These are phyloP conservation scores for Udeniomyces megalosporus DNA, from an alignment of 768 basidiomycete species.

Conservation along the genomic window DNA sequence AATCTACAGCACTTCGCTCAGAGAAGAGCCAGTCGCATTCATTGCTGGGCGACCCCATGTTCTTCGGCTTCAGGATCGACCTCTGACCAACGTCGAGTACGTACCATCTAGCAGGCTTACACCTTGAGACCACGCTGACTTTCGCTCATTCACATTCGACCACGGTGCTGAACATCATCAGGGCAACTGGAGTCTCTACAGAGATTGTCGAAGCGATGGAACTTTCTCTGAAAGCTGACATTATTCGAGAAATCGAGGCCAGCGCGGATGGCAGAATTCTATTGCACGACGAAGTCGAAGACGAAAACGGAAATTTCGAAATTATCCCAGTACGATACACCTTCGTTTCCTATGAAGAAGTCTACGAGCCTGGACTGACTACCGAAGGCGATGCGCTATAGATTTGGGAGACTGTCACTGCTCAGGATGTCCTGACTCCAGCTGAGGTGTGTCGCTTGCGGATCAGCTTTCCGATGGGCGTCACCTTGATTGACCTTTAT, in stretches of 20 bases:
- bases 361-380: too few species aligned
- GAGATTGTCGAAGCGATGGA: slow-evolving; percentile 86
- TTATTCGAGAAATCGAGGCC: slow-evolving; percentile 59
- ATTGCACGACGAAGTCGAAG: slow-evolving; percentile 90
- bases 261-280: slow-evolving; percentile 57
- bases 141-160: background rate
- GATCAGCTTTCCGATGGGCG: too few species aligned
- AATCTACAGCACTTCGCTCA: slow-evolving; percentile 85
- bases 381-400: too few species aligned
- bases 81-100: slow-evolving; percentile 88
- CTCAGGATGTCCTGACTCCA: slow-evolving; percentile 29
- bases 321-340: slow-evolving; percentile 46
- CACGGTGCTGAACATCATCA: too few species aligned
- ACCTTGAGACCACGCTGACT: background rate
- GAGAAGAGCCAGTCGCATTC: slow-evolving; percentile 94
- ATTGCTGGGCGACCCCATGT: slow-evolving; percentile 77
- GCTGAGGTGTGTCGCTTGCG: slow-evolving; percentile 10
- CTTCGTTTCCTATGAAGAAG: too few species aligned
- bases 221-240: slow-evolving; percentile 65
- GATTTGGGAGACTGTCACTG: slow-evolving; percentile 72
- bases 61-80: slow-evolving; percentile 66
- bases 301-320: slow-evolving; percentile 70
- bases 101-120: slow-evolving; percentile 22
- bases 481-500: too few species aligned
- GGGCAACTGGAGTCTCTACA: slow-evolving; percentile 86